These are phyloP conservation scores for Mesembryanthemum crystallinum DNA, from an alignment of 148 eudicot species.

Conservation along the genomic window DNA sequence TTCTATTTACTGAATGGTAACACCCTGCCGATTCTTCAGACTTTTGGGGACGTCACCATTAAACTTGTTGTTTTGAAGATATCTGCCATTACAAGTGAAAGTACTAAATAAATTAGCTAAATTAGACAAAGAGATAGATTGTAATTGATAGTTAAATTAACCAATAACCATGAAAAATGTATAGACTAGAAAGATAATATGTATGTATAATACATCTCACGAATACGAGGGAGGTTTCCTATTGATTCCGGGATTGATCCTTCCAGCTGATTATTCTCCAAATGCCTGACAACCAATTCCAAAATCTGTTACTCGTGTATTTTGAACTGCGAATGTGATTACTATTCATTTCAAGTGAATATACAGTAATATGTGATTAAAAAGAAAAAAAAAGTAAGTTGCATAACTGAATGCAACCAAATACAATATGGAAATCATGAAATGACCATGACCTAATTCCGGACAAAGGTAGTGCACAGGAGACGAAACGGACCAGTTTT, in stretches of 20 bases:
- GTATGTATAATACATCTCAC: conserved; percentile 48
- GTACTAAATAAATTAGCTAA: not conserved
- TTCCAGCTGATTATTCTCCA: conserved; percentile 71
- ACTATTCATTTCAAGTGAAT: not conserved
- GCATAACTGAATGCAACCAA: too few relatives aligned
- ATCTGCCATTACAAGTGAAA: conserved; percentile 34
- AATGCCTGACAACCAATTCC: conserved; percentile 44
- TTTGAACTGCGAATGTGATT: not conserved
- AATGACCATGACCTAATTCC: too few relatives aligned
- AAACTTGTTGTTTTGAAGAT: conserved; percentile 65
- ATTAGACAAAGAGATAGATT: not conserved
- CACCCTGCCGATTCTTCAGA: conserved; percentile 32
- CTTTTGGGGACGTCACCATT: conserved; percentile 34
- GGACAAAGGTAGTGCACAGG: too few relatives aligned
- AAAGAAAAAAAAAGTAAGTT: too few relatives aligned
- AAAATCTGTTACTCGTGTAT: too few relatives aligned
- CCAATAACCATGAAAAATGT: not conserved
- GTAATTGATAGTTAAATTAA: conserved; percentile 1
- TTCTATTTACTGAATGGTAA: conserved; percentile 35
- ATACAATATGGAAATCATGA: too few relatives aligned
- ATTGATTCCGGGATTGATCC: conserved; percentile 68
- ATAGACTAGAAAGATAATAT: not conserved
- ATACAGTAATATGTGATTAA: too few relatives aligned
- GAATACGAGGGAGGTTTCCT: conserved; percentile 54
- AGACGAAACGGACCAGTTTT: not conserved